Conservation (phyloP, 345 rosid genomes). For the Gossypium herbaceum region DNA sequence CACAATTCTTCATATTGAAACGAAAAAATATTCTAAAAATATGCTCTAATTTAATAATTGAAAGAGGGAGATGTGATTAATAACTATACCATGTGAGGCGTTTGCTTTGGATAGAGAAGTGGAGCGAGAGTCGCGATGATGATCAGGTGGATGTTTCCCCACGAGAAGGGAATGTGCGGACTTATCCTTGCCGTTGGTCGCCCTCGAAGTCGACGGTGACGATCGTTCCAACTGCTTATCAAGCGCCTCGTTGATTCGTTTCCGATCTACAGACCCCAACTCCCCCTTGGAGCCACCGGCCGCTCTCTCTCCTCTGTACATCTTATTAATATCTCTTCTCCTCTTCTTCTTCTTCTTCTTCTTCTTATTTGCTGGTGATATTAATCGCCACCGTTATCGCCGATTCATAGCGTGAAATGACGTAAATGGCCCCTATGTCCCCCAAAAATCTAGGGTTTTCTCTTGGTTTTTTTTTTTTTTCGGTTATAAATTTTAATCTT, state of each 20-base stretch:
- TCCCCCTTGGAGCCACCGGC: conserved; percentile 58
- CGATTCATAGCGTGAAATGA: conserved; percentile 21
- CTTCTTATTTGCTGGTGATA: conserved; percentile 12
- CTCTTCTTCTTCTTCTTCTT: conserved; percentile 1
- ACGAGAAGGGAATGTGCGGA: conserved; percentile 34
- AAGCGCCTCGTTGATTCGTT: conserved; percentile 68
- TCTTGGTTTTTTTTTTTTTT: neutral
- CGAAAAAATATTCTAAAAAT: neutral
- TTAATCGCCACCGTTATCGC: neutral
- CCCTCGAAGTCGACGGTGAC: conserved; percentile 73
- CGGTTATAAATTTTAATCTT: neutral
- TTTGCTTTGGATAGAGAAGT: conserved; percentile 48
- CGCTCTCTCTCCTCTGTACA: conserved; percentile 56
- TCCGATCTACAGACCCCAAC: conserved; percentile 56
- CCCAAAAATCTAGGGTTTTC: conserved; percentile 22
- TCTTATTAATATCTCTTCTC: conserved; percentile 13
- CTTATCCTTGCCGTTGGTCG: conserved; percentile 61
- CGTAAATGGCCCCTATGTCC: conserved; percentile 14
- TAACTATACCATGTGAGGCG: conserved; percentile 55
- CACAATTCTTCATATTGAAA: neutral
- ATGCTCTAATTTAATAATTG: neutral
- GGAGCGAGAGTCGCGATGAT: conserved; percentile 48
- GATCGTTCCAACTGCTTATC: conserved; percentile 74
- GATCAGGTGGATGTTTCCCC: conserved; percentile 56
- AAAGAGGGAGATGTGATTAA: neutral